These are phyloP conservation scores for Olyra latifolia DNA, from an alignment of 176 grass and related monocot genomes.

Conservation along the genomic window DNA sequence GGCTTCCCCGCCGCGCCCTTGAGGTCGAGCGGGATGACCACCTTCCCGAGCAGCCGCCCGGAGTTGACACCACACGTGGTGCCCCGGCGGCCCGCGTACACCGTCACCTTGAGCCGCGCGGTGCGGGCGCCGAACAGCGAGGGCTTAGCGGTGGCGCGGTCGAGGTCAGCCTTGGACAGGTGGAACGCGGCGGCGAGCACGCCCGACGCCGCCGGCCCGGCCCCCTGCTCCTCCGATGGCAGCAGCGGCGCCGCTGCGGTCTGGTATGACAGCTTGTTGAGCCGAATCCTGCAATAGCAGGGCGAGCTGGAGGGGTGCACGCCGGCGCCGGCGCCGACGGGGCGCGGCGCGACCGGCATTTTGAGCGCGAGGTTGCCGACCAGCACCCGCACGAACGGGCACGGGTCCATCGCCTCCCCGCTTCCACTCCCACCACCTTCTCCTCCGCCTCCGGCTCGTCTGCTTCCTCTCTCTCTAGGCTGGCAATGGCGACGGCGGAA, in stretches of 20 bases:
- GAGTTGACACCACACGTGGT: conserved; percentile 41
- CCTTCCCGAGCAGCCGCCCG: conserved; percentile 58
- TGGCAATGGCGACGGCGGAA: conserved; percentile 1
- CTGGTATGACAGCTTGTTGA: conserved; percentile 69
- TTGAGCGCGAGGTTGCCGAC: conserved; percentile 83
- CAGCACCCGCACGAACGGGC: conserved; percentile 90
- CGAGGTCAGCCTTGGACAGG: conserved; percentile 62
- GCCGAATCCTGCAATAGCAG: conserved; percentile 85
- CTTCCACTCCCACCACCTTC: not conserved
- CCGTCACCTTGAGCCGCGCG: conserved; percentile 55
- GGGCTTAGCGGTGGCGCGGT: conserved; percentile 42
- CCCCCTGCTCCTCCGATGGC: not conserved
- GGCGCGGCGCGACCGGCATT: conserved; percentile 48
- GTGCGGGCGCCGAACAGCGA: conserved; percentile 38
- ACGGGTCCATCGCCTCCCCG: conserved; percentile 72
- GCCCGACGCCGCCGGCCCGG: not conserved
- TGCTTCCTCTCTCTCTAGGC: not conserved
- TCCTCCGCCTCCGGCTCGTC: not conserved
- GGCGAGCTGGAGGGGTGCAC: conserved; percentile 68
- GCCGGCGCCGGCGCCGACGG: conserved; percentile 37
- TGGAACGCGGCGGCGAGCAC: conserved; percentile 64
- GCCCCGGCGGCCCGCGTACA: conserved; percentile 54
- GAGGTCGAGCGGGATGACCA: conserved; percentile 69
- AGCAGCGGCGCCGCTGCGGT: conserved; percentile 46
- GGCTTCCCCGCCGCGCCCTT: conserved; percentile 30